phyloP scores from a whole-genome alignment of 441 rosid genomes.

The Gossypium lobatum region DNA sequence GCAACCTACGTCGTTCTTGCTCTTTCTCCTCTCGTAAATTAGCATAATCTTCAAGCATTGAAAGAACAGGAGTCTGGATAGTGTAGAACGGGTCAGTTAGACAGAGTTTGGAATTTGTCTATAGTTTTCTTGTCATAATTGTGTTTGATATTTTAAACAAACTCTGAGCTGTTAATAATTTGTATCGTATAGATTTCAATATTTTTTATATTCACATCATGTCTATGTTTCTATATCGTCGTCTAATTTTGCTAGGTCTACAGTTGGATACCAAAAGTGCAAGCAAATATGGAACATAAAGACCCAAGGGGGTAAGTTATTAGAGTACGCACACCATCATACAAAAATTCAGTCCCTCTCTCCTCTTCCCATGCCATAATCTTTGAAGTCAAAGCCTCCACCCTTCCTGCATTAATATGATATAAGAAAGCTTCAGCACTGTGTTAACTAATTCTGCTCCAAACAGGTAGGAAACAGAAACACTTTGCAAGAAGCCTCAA shows the following conservation, averaged over 20 bases:
- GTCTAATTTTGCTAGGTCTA: no score
- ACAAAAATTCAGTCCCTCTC: slow-evolving; percentile 66
- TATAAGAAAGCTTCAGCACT: slow-evolving; percentile 3
- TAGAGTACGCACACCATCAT: slow-evolving; percentile 72
- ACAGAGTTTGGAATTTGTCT: not conserved
- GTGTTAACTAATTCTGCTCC: not conserved
- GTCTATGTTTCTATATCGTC: no score
- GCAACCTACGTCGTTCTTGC: slow-evolving; percentile 81
- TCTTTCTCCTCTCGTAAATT: slow-evolving; percentile 79
- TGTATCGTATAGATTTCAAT: not conserved
- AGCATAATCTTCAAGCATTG: slow-evolving; percentile 86
- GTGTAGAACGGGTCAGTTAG: slow-evolving; percentile 6
- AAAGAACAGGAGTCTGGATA: slow-evolving; percentile 62
- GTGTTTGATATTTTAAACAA: no score
- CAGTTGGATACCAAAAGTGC: not conserved
- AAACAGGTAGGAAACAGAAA: not conserved
- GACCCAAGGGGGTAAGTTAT: not conserved
- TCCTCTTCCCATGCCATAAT: slow-evolving; percentile 88
- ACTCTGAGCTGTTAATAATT: not conserved
- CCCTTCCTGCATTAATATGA: slow-evolving; percentile 50
- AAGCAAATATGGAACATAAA: not conserved
- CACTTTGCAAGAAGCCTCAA: not conserved
- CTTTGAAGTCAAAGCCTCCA: slow-evolving; percentile 78
- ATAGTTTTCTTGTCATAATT: no score
- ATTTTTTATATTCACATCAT: no score